A percentile compares a stretch with the other conserved stretches of the same genome.
Conservation (phyloP, 2,329 filamentous ascomycete species). For the Fusarium coicis region DNA sequence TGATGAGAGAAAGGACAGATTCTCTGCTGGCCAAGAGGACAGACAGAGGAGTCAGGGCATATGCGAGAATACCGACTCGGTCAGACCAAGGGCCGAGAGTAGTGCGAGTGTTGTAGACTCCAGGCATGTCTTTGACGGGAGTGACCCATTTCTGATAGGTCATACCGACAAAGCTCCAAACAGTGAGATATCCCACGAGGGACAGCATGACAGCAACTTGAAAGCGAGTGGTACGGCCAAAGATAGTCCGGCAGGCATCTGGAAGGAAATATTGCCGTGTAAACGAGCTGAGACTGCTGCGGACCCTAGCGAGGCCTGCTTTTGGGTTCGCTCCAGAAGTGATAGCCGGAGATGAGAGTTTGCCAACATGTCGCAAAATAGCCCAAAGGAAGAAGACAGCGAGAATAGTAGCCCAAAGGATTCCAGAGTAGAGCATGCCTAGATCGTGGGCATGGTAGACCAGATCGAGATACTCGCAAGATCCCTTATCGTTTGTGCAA, state of each 20-base stretch:
- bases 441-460: constrained; percentile 62
- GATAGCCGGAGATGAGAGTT: constrained; percentile 39
- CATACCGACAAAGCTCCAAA: constrained; percentile 78
- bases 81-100: constrained; percentile 75
- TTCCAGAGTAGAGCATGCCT: constrained; percentile 62
- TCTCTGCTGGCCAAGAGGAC: constrained; percentile 75
- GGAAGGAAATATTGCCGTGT: constrained; percentile 67
- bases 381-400: constrained; percentile 58
- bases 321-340: constrained; percentile 37
- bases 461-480: constrained; percentile 62
- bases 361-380: constrained; percentile 39
- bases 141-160: constrained; percentile 76
- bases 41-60: constrained; percentile 77
- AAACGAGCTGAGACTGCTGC: constrained; percentile 53
- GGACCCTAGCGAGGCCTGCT: constrained; percentile 43
- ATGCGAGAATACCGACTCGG: constrained; percentile 76
- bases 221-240: constrained; percentile 74
- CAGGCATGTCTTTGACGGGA: constrained; percentile 67
- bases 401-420: constrained; percentile 60
- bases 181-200: constrained; percentile 69
- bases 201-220: constrained; percentile 71
- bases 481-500: constrained; percentile 59
- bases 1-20: constrained; percentile 74
- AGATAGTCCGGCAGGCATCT: constrained; percentile 66
- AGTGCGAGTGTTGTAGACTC: constrained; percentile 71